Conservation (phyloP, 441 rosid species). For the Codiaeum variegatum region DNA sequence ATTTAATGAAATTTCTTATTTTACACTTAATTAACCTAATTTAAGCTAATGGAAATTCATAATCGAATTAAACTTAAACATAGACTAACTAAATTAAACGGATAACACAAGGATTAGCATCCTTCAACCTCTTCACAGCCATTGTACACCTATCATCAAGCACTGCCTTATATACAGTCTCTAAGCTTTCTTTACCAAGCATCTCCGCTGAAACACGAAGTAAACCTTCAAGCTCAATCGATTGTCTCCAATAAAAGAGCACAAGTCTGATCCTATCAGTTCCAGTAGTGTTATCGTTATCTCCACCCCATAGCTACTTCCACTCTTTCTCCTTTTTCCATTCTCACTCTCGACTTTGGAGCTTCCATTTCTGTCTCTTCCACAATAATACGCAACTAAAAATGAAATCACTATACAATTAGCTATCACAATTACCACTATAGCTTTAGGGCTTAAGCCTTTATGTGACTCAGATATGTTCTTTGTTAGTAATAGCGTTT, state of each 20-base stretch:
- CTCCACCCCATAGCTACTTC: conserved; percentile 54
- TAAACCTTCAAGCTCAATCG: conserved; percentile 83
- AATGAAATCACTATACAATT: conserved; percentile 61
- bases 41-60: too few species aligned
- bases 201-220: conserved; percentile 89
- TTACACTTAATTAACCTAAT: too few species aligned
- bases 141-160: conserved; percentile 67
- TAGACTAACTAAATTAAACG: too few species aligned
- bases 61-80: too few species aligned
- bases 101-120: conserved; percentile 85
- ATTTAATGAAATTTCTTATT: too few species aligned
- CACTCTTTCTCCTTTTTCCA: conserved; percentile 46
- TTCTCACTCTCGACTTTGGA: conserved; percentile 41
- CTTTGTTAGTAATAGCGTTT: conserved; percentile 32
- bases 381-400: conserved; percentile 58
- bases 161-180: conserved; percentile 88
- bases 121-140: conserved; percentile 87
- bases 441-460: conserved; percentile 54
- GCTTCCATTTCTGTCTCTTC: conserved; percentile 34
- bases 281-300: conserved; percentile 66
- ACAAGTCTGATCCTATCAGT: conserved; percentile 73
- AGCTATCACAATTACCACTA: conserved; percentile 61
- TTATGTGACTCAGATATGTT: conserved; percentile 22
- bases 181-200: conserved; percentile 92
- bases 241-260: conserved; percentile 69